A percentile compares a stretch with the other conserved stretches of the same genome.
Evolutionary conservation across 805 yeast species (phyloP).

Genomic region (Ogataea pilisensis): DNA sequence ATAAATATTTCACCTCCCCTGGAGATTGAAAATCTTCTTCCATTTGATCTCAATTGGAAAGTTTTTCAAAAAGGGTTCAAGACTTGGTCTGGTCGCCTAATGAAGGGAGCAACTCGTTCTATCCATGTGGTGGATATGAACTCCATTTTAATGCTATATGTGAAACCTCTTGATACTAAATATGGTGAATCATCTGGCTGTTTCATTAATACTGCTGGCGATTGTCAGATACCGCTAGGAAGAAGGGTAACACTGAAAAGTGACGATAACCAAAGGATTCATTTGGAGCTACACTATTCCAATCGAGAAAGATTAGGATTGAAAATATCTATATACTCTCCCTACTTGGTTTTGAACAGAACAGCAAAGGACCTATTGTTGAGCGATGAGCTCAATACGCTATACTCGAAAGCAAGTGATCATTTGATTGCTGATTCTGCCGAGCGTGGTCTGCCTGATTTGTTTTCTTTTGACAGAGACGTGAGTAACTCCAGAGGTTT

Average conservation of each 20-base stretch:
- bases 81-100: constrained; percentile 61
- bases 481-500: constrained; percentile 32
- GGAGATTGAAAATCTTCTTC: constrained; percentile 78
- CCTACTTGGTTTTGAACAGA: constrained; percentile 78
- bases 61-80: constrained; percentile 71
- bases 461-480: constrained; percentile 78
- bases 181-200: constrained; percentile 69
- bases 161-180: constrained; percentile 59
- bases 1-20: constrained; percentile 80
- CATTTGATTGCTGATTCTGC: constrained; percentile 15
- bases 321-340: constrained; percentile 70
- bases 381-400: constrained; percentile 50
- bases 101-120: constrained; percentile 62
- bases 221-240: constrained; percentile 23
- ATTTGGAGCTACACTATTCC: constrained; percentile 61
- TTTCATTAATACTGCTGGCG: constrained; percentile 55
- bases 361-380: constrained; percentile 66
- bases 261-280: constrained; percentile 63
- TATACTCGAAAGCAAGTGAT: constrained; percentile 39
- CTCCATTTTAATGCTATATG: constrained; percentile 66
- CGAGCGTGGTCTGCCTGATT: constrained; percentile 49
- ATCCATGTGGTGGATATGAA: constrained; percentile 78
- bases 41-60: constrained; percentile 72
- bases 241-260: constrained; percentile 48
- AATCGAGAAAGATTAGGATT: constrained; percentile 51